Evolutionary conservation across 106 monocot species (phyloP), one percentile per base, ranked within the genome.

Genomic region (Dendrobium officinale): DNA sequence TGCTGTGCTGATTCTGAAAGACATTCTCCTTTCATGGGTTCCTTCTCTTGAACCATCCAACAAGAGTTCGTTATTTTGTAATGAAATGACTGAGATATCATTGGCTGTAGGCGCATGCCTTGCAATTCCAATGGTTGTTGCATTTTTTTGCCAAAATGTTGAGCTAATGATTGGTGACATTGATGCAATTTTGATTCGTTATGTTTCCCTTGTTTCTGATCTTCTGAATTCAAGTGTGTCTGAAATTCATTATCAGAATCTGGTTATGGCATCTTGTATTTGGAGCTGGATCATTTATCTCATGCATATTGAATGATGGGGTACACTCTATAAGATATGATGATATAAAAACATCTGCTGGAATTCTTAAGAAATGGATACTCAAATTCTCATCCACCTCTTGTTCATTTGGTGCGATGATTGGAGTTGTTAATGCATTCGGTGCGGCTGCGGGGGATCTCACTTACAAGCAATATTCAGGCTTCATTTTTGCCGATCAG

Each of bases 371-470:
- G 88, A 82, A 84, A 81, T 76, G 75, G 84, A 16, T 95, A 91
- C 77, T 86, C 81, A 67, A 55, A 72, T 11, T 58, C 83, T 37
- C 80, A 79, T 54, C 81, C 88, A 54, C 89, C 94, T 81, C 48
- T 29, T 79, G 83, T 95, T 45, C 82, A 84, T 5, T 84, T 99
- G 90, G 86, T 66, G 98, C 89, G 19, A 95, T 99, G 92, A 78
- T 99, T 77, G 98, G 98, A 78, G 83, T 91, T 68, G 89, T 91
- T 40, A 99, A 99, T 83, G 95, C 93, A 75, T 93, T 99, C 86
- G 95, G 98, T 77, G 98, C 92, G 17, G 81, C 80, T 84, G 92
- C 92, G 27, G 91, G 86, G 6, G 82, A 87, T 85, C 75, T 95
- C 10, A 86, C 78, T 67, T 77, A 84, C 48, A 67, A 75, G 13